Evolutionary conservation across 495 filamentous ascomycete genomes (phyloP).

Genomic region (Podospora comata): DNA sequence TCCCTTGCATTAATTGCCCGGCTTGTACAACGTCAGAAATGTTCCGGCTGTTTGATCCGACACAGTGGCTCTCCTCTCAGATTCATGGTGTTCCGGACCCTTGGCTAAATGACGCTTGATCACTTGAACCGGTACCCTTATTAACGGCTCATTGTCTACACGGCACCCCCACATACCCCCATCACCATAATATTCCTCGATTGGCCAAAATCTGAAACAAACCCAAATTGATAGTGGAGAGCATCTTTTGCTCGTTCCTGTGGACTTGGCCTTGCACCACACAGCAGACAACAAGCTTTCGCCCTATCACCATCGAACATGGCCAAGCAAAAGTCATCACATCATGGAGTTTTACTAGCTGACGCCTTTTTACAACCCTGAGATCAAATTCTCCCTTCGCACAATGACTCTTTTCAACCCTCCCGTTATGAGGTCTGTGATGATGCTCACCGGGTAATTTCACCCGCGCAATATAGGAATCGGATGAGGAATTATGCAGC

Average conservation of each 20-base stretch:
- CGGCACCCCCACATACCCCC: conserved; percentile 7
- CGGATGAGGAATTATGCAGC: conserved; percentile 18
- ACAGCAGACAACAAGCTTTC: neutral
- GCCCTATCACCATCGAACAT: neutral
- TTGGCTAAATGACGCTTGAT: conserved; percentile 14
- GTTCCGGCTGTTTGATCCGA: conserved; percentile 11
- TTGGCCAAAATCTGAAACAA: neutral
- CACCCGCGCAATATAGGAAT: conserved; percentile 18
- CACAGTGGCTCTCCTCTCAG: neutral
- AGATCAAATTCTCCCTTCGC: neutral
- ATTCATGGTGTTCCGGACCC: neutral
- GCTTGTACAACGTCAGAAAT: neutral
- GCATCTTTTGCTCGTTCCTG: neutral
- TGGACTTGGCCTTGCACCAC: neutral
- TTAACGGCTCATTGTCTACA: conserved; percentile 9
- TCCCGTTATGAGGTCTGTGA: neutral
- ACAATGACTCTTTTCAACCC: neutral
- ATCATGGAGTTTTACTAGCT: neutral
- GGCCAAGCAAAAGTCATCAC: neutral
- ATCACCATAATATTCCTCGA: neutral
- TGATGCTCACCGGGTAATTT: conserved; percentile 26
- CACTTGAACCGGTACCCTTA: conserved; percentile 12
- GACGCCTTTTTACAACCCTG: neutral
- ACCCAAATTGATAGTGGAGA: neutral
- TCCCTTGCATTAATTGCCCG: neutral